Percentiles rank a stretch among this genome's conserved stretches.
Evolutionary conservation across 2,329 filamentous ascomycete species (phyloP).

Genomic region (Peltaster fructicola): DNA sequence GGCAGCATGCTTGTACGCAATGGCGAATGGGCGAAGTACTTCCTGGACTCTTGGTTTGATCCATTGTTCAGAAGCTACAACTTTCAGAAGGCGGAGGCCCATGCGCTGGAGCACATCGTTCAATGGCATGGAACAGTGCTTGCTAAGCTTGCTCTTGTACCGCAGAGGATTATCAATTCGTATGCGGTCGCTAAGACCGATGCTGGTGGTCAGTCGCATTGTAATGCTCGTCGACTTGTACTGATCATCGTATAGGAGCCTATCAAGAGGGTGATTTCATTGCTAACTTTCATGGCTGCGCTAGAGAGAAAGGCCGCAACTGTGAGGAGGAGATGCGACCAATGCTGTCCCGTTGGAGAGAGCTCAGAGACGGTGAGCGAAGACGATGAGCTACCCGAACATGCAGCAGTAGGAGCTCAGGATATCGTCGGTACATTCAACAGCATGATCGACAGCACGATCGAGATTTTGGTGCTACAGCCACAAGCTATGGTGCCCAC

Average conservation of each 20-base stretch:
- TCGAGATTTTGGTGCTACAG: no score
- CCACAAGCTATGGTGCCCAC: no score
- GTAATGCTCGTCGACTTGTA: neutral
- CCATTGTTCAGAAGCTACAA: slow-evolving; percentile 87
- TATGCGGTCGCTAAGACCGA: no score
- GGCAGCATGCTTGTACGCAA: slow-evolving; percentile 65
- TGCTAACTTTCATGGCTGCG: slow-evolving; percentile 61
- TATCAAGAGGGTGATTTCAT: slow-evolving; percentile 78
- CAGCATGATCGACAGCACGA: no score
- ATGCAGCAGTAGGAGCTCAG: no score
- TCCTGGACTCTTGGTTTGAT: slow-evolving; percentile 91
- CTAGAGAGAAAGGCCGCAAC: slow-evolving; percentile 32
- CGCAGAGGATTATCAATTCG: slow-evolving; percentile 66
- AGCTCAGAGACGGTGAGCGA: slow-evolving; percentile 12
- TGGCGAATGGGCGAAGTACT: slow-evolving; percentile 82
- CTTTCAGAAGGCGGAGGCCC: slow-evolving; percentile 84
- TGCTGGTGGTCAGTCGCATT: slow-evolving; percentile 10
- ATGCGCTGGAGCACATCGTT: slow-evolving; percentile 55
- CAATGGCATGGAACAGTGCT: slow-evolving; percentile 91
- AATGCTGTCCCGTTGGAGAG: slow-evolving; percentile 24
- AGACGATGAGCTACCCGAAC: neutral
- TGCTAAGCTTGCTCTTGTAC: slow-evolving; percentile 75
- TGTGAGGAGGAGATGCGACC: slow-evolving; percentile 51
- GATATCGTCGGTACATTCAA: no score
- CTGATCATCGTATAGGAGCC: slow-evolving; percentile 21